Base-by-base conservation (phyloP, 2,329 filamentous ascomycete genomes). In the Tolypocladium sp. region DNA sequence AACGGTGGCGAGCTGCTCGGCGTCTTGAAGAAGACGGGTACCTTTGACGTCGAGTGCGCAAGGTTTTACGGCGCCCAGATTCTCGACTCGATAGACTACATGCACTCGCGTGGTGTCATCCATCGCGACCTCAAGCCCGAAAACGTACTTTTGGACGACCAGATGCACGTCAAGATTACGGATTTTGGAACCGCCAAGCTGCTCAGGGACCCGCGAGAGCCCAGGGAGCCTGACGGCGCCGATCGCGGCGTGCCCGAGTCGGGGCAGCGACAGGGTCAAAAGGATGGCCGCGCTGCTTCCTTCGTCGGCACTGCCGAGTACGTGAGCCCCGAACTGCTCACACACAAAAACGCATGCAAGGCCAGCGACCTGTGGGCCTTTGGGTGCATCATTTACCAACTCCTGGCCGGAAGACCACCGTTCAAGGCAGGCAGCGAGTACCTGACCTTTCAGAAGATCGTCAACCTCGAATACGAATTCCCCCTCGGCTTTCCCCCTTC, bases 141-240 rank as follows among this genome's bases (percentile, higher is more conserved):
- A 72, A 99, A 99, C 65, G 92, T 99, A 4, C 82, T 99, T 8
- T 80, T 99, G 42, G 94, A 99, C 72, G 89, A 92, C 64, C 89
- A 96, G 69, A 95, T 97, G 90, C 91, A 97, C 68, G 88, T 97
- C 75, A 99, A 99, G 73, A 97, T 99, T 64, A 99, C 94, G 9
- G 94, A 99, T 74, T 99, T 99, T 70, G 94, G 94, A 49, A 99
- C 94, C 0, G 94, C 94, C n/a, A 97, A 97, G 72, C 85, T 99
- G 62, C 79, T 99, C 53, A 67, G 64, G 57, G 74, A 76, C 58
- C 73, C 73, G 30, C 70, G 73, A 30, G 68, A 69, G 30, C 73
- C 74, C 17, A 74, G 80, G 70, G 69, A 79, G 59, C 73, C 76
- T 2, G 74, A 77, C 17, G 66, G 74, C 5, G 71, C 73, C 0